Conservation (phyloP, 345 rosid genomes). For the Laguncularia racemosa region DNA sequence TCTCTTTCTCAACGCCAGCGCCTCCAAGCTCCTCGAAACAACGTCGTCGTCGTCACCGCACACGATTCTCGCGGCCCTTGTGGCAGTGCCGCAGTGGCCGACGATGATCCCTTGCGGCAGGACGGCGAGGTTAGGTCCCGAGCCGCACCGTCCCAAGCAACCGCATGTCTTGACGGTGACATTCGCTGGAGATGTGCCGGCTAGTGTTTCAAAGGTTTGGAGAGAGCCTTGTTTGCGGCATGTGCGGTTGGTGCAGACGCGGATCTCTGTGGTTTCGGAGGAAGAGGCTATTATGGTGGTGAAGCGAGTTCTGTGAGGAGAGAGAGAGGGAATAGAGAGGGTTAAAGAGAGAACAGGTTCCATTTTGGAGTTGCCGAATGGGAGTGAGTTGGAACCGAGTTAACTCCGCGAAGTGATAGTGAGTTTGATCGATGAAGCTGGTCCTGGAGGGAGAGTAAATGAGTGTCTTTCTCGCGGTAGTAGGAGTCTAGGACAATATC, state of each 20-base stretch:
- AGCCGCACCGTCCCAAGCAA: slow-evolving; percentile 81
- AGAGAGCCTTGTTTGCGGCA: slow-evolving; percentile 77
- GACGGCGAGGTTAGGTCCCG: slow-evolving; percentile 76
- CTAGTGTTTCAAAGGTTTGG: slow-evolving; percentile 50
- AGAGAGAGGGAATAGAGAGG: slow-evolving; percentile 2
- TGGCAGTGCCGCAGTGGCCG: slow-evolving; percentile 64
- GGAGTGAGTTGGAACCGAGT: no score
- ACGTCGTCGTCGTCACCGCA: slow-evolving; percentile 24
- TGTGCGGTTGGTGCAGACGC: slow-evolving; percentile 82
- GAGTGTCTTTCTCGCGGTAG: no score
- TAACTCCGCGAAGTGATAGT: no score
- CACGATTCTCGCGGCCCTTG: slow-evolving; percentile 56
- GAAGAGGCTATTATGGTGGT: slow-evolving; percentile 9
- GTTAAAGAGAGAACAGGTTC: background rate
- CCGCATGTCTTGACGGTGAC: slow-evolving; percentile 55
- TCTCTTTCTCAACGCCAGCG: slow-evolving; percentile 57
- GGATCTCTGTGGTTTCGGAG: slow-evolving; percentile 37
- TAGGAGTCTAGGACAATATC: no score
- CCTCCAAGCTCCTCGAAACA: slow-evolving; percentile 31
- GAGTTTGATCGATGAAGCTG: no score
- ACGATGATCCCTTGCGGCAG: slow-evolving; percentile 59
- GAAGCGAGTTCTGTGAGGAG: slow-evolving; percentile 1
- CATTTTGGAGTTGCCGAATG: no score
- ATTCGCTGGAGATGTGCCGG: slow-evolving; percentile 53
- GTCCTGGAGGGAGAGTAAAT: slow-evolving; percentile 3